Base-by-base conservation (phyloP, 1,139 yeast species). In the Candida tropicalis region DNA sequence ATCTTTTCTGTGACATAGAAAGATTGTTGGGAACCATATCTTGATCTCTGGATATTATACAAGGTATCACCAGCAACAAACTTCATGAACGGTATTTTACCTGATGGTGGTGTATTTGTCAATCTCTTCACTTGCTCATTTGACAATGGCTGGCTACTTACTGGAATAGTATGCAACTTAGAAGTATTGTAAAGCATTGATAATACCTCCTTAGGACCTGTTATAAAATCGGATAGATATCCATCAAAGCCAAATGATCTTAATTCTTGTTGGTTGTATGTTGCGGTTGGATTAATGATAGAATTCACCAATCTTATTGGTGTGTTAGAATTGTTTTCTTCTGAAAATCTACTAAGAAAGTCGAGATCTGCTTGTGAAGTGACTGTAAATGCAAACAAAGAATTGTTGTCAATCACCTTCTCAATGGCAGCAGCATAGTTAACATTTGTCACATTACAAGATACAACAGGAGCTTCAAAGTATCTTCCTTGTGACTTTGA, bases 391-490 rank as follows among this genome's bases (percentile, higher is more conserved):
- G 96, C 81, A 42, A 78, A 63, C 39, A 81, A 63, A 7, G 84
- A 75, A 44, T 73, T 73, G 37, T 63, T 62, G 41, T 81, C 83
- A 10, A 87, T 72, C 10, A 82, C 70, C 42, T 78, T 73, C 43
- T 84, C 88, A 39, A 88, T 61, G 49, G 77, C 77, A 20, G 75
- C 68, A 1, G 84, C 87, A 55, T 74, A 75, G 4, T 56, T 57
- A 12, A 62, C 62, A 48, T 82, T 76, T 2, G 68, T 71, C 1
- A 82, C 78, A 16, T 77, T 71, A 36, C 95, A 71, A 0, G 87
- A 73, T 31, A 89, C 69, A n/a, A 83, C 68, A 0, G 97, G 95
- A 2, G 96, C 95, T 55, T 86, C 96, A 50, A 70, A 79, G 43
- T 86, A 81, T 8, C 59, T 59, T 0, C 65, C 65, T 32, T 63